These are phyloP conservation scores for Curvularia verruculosa DNA, from an alignment of 2,329 filamentous ascomycete species.

Conservation along the genomic window DNA sequence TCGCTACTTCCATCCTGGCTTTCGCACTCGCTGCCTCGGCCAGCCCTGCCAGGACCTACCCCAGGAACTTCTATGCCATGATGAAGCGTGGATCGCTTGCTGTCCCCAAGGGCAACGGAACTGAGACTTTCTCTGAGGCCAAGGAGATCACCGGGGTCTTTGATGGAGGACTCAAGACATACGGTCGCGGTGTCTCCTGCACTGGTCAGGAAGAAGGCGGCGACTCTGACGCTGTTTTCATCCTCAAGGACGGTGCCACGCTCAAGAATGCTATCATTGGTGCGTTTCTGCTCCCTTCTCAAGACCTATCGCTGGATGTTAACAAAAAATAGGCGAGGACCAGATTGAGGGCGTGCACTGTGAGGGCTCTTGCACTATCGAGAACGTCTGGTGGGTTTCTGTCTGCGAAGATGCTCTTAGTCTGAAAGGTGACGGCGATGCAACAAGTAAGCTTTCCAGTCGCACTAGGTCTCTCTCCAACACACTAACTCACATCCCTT, in stretches of 20 bases:
- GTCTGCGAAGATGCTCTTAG: slow-evolving; percentile 51
- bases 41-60: slow-evolving; percentile 24
- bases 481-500: background rate
- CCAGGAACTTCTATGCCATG: slow-evolving; percentile 28
- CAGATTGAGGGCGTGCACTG: slow-evolving; percentile 49
- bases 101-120: slow-evolving; percentile 38
- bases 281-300: background rate
- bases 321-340: slow-evolving; percentile 41
- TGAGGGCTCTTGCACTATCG: slow-evolving; percentile 55
- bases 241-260: slow-evolving; percentile 58
- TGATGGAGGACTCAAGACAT: slow-evolving; percentile 45
- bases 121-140: slow-evolving; percentile 33
- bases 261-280: slow-evolving; percentile 63
- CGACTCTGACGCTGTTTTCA: slow-evolving; percentile 59
- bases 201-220: slow-evolving; percentile 54
- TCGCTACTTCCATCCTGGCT: slow-evolving; percentile 34
- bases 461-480: background rate
- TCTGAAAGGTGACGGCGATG: slow-evolving; percentile 35
- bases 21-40: slow-evolving; percentile 39
- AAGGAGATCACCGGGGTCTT: slow-evolving; percentile 35
- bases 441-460: slow-evolving; percentile 8
- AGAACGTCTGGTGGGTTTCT: slow-evolving; percentile 48
- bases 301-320: background rate
- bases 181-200: slow-evolving; percentile 47
- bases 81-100: slow-evolving; percentile 40